Percentiles rank a stretch among this genome's conserved stretches.
Conservation (phyloP, 768 basidiomycete species). For the Collybia sp. region DNA sequence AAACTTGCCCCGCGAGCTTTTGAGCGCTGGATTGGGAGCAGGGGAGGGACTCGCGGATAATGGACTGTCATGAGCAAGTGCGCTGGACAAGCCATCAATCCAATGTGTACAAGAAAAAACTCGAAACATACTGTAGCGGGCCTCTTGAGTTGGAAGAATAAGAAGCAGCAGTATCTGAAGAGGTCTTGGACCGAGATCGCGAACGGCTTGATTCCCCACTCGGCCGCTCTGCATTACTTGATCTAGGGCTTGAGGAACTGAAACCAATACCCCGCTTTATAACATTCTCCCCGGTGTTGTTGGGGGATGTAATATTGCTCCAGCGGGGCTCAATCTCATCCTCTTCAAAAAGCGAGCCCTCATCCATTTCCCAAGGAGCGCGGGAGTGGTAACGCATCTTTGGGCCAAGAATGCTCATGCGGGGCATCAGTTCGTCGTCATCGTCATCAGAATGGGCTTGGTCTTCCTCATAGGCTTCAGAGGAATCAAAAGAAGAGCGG, state of each 20-base stretch:
- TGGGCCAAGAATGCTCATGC: constrained; percentile 75
- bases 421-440: constrained; percentile 38
- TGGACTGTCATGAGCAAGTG: constrained; percentile 56
- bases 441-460: constrained; percentile 34
- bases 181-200: constrained; percentile 43
- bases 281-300: neutral
- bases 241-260: constrained; percentile 38
- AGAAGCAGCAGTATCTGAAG: constrained; percentile 54
- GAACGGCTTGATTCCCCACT: constrained; percentile 63
- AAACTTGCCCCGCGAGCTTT: constrained; percentile 37
- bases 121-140: constrained; percentile 51
- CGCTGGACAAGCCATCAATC: constrained; percentile 26
- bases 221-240: constrained; percentile 41
- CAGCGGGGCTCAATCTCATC: constrained; percentile 37
- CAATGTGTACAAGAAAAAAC: constrained; percentile 5
- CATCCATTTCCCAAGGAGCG: constrained; percentile 77
- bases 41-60: constrained; percentile 50
- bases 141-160: constrained; percentile 45
- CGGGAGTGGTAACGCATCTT: constrained; percentile 79
- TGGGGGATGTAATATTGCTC: constrained; percentile 3
- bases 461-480: constrained; percentile 21
- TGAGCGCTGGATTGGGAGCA: constrained; percentile 22
- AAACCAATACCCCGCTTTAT: constrained; percentile 38
- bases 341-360: constrained; percentile 38
- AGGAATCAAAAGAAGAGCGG: constrained; percentile 26